Evolutionary conservation across 345 rosid genomes (phyloP).

Genomic region (Angophora floribunda): DNA sequence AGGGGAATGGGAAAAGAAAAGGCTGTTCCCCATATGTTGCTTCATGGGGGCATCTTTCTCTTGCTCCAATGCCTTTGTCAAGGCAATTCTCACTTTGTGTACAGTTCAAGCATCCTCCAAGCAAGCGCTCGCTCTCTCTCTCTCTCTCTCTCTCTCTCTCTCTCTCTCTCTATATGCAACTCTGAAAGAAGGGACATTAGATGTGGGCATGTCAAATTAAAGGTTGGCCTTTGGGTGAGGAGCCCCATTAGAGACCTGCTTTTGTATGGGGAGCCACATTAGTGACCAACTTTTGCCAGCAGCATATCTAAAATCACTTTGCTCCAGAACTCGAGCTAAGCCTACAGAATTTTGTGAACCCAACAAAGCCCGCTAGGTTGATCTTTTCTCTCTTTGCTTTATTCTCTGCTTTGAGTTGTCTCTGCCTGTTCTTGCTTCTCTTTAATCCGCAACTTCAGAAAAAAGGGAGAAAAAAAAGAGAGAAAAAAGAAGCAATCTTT

Average conservation of each 20-base stretch:
- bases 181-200: not conserved
- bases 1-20: constrained; percentile 4
- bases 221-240: not conserved
- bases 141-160: not conserved
- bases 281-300: not conserved
- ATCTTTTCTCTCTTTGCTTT: not conserved
- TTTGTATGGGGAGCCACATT: not conserved
- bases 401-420: not conserved
- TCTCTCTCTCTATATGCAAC: not conserved
- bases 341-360: not conserved
- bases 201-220: not conserved
- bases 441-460: not conserved
- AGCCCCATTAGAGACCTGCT: not conserved
- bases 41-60: constrained; percentile 13
- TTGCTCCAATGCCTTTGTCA: constrained; percentile 8
- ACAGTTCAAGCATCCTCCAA: constrained; percentile 3
- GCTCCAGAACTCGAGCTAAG: not conserved
- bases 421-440: not conserved
- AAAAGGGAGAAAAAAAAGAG: not conserved
- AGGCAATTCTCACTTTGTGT: constrained; percentile 8
- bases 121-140: not conserved
- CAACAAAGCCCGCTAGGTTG: not conserved
- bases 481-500: not conserved
- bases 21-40: constrained; percentile 16
- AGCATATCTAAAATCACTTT: not conserved